These are phyloP conservation scores for Nothophaeocryptopus gaeumannii DNA, from an alignment of 2,329 filamentous ascomycete genomes.

Conservation along the genomic window DNA sequence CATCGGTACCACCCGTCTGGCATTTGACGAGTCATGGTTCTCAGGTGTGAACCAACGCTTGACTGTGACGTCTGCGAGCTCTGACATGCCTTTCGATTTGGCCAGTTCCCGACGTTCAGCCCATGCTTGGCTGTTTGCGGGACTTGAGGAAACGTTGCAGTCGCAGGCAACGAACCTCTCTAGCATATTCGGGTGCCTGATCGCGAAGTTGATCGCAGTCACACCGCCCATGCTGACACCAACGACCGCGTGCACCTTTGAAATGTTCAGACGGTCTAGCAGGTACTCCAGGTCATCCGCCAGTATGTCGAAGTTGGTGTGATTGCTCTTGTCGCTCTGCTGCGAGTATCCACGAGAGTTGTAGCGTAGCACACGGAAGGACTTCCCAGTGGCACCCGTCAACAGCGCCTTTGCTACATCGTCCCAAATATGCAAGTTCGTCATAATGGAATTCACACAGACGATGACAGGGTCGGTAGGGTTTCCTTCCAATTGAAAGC, in stretches of 20 bases:
- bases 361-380: conserved; percentile 74
- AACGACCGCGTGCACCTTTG: conserved; percentile 63
- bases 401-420: conserved; percentile 63
- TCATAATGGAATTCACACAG: conserved; percentile 77
- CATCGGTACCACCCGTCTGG: conserved; percentile 63
- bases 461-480: conserved; percentile 69
- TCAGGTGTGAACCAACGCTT: conserved; percentile 68
- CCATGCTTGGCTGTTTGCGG: conserved; percentile 76
- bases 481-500: conserved; percentile 73
- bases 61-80: conserved; percentile 68
- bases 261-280: conserved; percentile 67
- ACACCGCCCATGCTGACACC: conserved; percentile 81
- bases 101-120: conserved; percentile 69
- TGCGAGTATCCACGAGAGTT: conserved; percentile 67
- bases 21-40: conserved; percentile 58
- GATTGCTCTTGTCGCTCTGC: conserved; percentile 37
- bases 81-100: conserved; percentile 31
- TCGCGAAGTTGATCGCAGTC: conserved; percentile 69
- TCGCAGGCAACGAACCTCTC: conserved; percentile 69
- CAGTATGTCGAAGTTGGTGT: conserved; percentile 60
- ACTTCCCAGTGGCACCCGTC: conserved; percentile 50
- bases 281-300: conserved; percentile 65
- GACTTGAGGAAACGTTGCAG: conserved; percentile 70
- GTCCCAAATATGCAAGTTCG: conserved; percentile 78
- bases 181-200: conserved; percentile 61